Base-by-base conservation (phyloP, 345 rosid species). In the Heritiera littoralis region DNA sequence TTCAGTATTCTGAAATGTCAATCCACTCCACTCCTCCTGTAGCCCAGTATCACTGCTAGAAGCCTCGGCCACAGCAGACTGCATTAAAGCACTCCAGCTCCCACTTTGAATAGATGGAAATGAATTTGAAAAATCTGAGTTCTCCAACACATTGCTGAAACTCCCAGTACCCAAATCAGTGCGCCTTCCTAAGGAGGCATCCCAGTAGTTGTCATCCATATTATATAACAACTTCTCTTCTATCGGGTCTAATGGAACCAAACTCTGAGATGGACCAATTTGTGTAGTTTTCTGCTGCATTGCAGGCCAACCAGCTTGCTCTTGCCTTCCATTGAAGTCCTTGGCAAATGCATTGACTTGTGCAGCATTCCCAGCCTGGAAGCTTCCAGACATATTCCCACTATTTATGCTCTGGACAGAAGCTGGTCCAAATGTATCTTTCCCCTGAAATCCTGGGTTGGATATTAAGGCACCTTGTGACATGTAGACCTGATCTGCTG, bases 41-140 rank as follows among this genome's bases (percentile, higher is more conserved):
- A 81, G 41, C 55, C 87, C 89, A 48, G 88, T 83, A 61, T 92
- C 92, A 78, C 91, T 86, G 81, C 91, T 90, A 71, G 95, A 92
- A 49, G 97, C 89, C 88, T 94, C 98, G 75, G 95, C 94, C 10
- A 94, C 90, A 54, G 97, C 97, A 80, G 97, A 89, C 80, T 94
- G 98, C 97, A 94, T 92, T 32, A 94, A 95, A 75, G 98, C 97
- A 83, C 98, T 94, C 98, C 97, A 94, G 81, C 97, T 92, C 79
- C 98, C 98, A 88, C 93, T 90, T 76, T 89, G 94, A 58, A 91
- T 59, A 40, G 94, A 89, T 61, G 94, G 86, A 77, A 86, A 82
- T 52, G 93, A 71, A 73, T 88, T 83, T n/a, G 86, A 81, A 74
- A 84, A 59, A 78, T 86, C 91, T 54, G 79, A 58, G 48, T 72